phyloP scores from a whole-genome alignment of 2,329 filamentous ascomycete species.

The Fulvia fulva region DNA sequence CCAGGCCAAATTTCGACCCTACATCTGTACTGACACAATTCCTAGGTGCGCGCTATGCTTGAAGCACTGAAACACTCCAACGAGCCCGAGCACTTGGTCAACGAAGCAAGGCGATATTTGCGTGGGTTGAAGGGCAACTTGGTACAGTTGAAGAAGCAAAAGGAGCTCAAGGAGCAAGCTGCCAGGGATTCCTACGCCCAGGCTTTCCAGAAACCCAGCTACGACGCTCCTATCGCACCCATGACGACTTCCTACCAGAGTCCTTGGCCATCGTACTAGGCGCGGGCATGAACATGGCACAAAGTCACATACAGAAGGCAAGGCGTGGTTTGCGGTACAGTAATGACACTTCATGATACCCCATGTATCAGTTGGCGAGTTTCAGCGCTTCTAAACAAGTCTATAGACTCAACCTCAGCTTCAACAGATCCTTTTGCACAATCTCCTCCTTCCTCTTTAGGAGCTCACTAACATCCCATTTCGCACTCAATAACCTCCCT shows the following conservation, averaged over 20 bases:
- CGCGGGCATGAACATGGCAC: not conserved
- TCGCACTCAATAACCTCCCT: conserved; percentile 36
- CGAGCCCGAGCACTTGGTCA: conserved; percentile 52
- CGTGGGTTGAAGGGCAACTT: conserved; percentile 54
- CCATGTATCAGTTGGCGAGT: not conserved
- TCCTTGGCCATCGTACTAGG: not conserved
- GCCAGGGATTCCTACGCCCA: conserved; percentile 17
- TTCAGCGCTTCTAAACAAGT: too few relatives aligned
- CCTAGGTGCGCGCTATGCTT: conserved; percentile 60
- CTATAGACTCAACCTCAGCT: conserved; percentile 27
- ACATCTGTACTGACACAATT: conserved; percentile 7
- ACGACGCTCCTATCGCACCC: not conserved
- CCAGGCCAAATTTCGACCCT: not conserved
- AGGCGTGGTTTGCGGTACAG: not conserved
- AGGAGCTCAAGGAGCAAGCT: conserved; percentile 23
- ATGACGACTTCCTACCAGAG: not conserved
- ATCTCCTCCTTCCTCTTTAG: conserved; percentile 34
- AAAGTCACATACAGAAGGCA: not conserved
- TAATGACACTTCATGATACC: conserved; percentile 1
- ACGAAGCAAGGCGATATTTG: conserved; percentile 55
- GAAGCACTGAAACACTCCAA: conserved; percentile 56
- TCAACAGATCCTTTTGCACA: conserved; percentile 34
- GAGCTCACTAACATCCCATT: conserved; percentile 38
- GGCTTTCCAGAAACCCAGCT: conserved; percentile 7
- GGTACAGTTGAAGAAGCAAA: conserved; percentile 51